These are phyloP conservation scores for Ascochyta koolunga DNA, from an alignment of 2,329 filamentous ascomycete species.

Conservation along the genomic window DNA sequence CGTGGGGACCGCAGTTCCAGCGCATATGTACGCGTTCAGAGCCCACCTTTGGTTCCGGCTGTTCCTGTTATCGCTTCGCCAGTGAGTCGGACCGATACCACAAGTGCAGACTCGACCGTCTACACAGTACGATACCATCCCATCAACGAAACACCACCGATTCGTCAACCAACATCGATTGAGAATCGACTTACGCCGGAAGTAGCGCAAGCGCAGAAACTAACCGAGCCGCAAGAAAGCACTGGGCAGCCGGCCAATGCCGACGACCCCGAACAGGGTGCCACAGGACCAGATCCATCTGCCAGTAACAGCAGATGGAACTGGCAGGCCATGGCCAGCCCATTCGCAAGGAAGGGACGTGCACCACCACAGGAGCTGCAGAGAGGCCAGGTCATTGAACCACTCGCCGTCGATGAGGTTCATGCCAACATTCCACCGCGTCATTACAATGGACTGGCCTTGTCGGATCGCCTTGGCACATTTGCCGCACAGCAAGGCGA, in stretches of 20 bases:
- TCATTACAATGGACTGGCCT: conserved; percentile 51
- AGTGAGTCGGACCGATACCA: conserved; percentile 65
- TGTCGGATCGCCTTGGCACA: conserved; percentile 54
- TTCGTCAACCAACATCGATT: conserved; percentile 20
- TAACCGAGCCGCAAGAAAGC: conserved; percentile 3
- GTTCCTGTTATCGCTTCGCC: conserved; percentile 57
- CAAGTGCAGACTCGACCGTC: conserved; percentile 67
- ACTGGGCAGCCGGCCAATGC: conserved; percentile 17
- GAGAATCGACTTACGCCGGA: conserved; percentile 23
- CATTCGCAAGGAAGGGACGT: conserved; percentile 63
- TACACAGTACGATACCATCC: conserved; percentile 69
- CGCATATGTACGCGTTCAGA: conserved; percentile 40
- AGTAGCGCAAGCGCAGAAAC: conserved; percentile 8
- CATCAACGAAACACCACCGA: conserved; percentile 51
- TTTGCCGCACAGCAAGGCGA: conserved; percentile 58
- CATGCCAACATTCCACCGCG: conserved; percentile 48
- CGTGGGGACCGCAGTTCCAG: conserved; percentile 32
- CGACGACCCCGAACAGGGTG: conserved; percentile 41
- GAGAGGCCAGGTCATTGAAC: conserved; percentile 59
- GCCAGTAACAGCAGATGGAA: conserved; percentile 38
- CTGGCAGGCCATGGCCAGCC: conserved; percentile 61
- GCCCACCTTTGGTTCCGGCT: conserved; percentile 52
- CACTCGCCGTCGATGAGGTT: conserved; percentile 45
- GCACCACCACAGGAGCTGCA: conserved; percentile 66
- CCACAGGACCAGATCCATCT: conserved; percentile 18